Conservation (phyloP, 352 stramenopile genomes). For the Phytophthora boehmeriae region DNA sequence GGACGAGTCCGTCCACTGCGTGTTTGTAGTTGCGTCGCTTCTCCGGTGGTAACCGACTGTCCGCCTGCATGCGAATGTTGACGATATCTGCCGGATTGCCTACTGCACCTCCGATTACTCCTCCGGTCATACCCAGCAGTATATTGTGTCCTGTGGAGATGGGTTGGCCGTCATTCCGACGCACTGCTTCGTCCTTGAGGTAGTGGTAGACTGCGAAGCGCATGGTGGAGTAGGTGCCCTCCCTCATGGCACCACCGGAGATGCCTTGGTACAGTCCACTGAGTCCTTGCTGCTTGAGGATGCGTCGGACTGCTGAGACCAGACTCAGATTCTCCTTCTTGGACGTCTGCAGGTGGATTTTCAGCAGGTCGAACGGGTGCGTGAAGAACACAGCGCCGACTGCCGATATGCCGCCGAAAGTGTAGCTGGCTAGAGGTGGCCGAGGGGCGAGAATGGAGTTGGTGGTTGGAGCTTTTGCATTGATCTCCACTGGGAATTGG, state of each 20-base stretch:
- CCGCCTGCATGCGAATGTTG: constrained; percentile 87
- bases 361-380: constrained; percentile 85
- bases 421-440: constrained; percentile 69
- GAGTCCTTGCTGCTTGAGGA: constrained; percentile 70
- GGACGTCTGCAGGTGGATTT: constrained; percentile 83
- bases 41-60: constrained; percentile 61
- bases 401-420: constrained; percentile 77
- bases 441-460: constrained; percentile 14
- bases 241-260: constrained; percentile 75
- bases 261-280: constrained; percentile 83
- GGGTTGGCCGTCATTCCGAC: constrained; percentile 60
- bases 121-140: constrained; percentile 67
- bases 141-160: constrained; percentile 80
- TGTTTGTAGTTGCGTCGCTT: constrained; percentile 86
- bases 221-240: constrained; percentile 87
- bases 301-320: constrained; percentile 49
- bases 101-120: constrained; percentile 66
- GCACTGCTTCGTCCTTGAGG: constrained; percentile 79
- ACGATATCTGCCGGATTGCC: constrained; percentile 84
- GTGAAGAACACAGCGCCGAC: constrained; percentile 87
- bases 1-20: constrained; percentile 71
- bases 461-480: background rate
- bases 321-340: constrained; percentile 75
- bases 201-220: constrained; percentile 86
- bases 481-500: background rate